A percentile compares a stretch with the other conserved stretches of the same genome.
Conservation (phyloP, 2,329 filamentous ascomycete species). For the Neonectria ditissima region DNA sequence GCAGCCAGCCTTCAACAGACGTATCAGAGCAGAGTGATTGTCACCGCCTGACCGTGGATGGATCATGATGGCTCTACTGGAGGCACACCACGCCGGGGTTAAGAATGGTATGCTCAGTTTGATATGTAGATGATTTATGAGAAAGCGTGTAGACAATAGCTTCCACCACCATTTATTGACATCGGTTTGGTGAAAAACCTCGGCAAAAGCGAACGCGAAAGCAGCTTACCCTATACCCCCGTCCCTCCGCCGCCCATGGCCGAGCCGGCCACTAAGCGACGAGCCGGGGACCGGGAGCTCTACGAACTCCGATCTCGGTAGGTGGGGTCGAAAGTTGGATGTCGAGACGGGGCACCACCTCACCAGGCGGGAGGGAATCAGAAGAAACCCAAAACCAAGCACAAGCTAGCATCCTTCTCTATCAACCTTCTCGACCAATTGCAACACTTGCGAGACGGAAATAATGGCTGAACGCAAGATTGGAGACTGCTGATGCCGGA, state of each 20-base stretch:
- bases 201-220: background rate
- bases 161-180: background rate
- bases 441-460: background rate
- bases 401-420: constrained; percentile 7
- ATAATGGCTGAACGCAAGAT: constrained; percentile 79
- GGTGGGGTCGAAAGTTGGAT: constrained; percentile 46
- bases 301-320: constrained; percentile 53
- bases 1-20: constrained; percentile 2
- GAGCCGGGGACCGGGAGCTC: constrained; percentile 34
- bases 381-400: constrained; percentile 25
- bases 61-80: constrained; percentile 4
- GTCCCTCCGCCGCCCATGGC: constrained; percentile 20
- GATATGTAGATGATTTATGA: background rate
- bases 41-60: constrained; percentile 13
- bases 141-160: background rate
- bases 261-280: constrained; percentile 36
- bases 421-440: constrained; percentile 6
- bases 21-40: constrained; percentile 19
- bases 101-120: background rate
- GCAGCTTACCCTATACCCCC: constrained; percentile 5
- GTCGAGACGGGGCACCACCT: constrained; percentile 41
- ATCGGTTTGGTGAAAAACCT: background rate
- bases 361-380: constrained; percentile 13
- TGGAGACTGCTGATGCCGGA: constrained; percentile 25
- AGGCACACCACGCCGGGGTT: constrained; percentile 4